Conservation (phyloP, 176 grass and related monocot genomes). For the maize (Zea mays) region DNA sequence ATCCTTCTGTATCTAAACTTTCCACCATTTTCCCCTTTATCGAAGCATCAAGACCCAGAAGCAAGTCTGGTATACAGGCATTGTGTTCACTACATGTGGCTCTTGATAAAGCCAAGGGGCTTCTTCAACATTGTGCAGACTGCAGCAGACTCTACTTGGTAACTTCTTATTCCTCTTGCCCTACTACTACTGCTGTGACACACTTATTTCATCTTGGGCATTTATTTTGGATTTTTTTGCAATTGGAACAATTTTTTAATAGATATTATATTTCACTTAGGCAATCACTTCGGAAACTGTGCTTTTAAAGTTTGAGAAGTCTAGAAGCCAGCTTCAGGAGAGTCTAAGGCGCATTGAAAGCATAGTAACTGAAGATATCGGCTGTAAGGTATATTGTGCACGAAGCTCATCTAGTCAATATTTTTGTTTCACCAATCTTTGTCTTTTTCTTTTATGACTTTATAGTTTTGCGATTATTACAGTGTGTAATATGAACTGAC, state of each 20-base stretch:
- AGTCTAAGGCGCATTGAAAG: constrained; percentile 77
- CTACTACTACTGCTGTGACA: not conserved
- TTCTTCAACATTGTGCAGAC: constrained; percentile 90
- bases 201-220: not conserved
- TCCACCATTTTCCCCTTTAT: constrained; percentile 81
- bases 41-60: constrained; percentile 94
- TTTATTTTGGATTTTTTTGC: not conserved
- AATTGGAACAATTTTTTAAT: not conserved
- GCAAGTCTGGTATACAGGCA: constrained; percentile 93
- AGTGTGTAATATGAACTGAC: constrained; percentile 10
- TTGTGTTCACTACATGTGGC: constrained; percentile 86
- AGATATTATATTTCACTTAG: constrained; percentile 45
- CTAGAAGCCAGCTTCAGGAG: constrained; percentile 68
- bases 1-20: constrained; percentile 70
- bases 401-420: not conserved
- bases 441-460: not conserved
- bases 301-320: constrained; percentile 93
- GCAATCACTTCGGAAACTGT: constrained; percentile 92
- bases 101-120: constrained; percentile 83
- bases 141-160: constrained; percentile 95
- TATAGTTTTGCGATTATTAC: constrained; percentile 15
- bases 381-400: constrained; percentile 62
- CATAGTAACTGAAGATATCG: constrained; percentile 88
- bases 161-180: constrained; percentile 29
- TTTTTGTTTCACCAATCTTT: not conserved